Percentiles rank a stretch among this genome's conserved stretches.
These are phyloP conservation scores for Yarrowia sp. DNA, from an alignment of 805 yeast genomes.

Conservation along the genomic window DNA sequence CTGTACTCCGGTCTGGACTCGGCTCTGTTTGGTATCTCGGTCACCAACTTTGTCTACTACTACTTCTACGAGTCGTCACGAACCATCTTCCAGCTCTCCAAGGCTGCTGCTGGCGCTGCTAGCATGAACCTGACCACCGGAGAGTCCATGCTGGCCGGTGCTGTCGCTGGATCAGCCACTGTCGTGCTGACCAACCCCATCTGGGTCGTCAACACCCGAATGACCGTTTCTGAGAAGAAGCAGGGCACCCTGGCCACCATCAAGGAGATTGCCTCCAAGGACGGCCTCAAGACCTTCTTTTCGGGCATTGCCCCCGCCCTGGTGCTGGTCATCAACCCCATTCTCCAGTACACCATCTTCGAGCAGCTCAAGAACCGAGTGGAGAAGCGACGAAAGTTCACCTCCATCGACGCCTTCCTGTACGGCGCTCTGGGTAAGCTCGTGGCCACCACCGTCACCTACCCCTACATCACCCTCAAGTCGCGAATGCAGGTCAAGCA, in stretches of 20 bases:
- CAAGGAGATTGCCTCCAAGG: constrained; percentile 66
- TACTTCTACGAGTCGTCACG: constrained; percentile 82
- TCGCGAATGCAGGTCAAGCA: constrained; percentile 82
- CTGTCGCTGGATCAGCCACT: constrained; percentile 86
- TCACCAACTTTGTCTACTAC: constrained; percentile 88
- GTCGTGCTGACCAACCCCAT: constrained; percentile 84
- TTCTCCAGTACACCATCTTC: constrained; percentile 88
- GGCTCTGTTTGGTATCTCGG: constrained; percentile 83
- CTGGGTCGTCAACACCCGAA: constrained; percentile 94
- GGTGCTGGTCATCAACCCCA: constrained; percentile 84
- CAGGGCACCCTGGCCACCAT: constrained; percentile 64
- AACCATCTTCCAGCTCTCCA: constrained; percentile 45
- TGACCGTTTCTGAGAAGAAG: constrained; percentile 64
- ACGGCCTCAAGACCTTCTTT: constrained; percentile 75
- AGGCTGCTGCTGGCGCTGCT: constrained; percentile 40
- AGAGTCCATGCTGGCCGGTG: constrained; percentile 78
- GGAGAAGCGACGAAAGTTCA: constrained; percentile 60
- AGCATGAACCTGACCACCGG: constrained; percentile 59
- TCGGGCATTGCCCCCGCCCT: constrained; percentile 90
- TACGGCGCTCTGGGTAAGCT: constrained; percentile 91
- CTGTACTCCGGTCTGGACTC: constrained; percentile 87
- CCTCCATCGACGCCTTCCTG: constrained; percentile 79
- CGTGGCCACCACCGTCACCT: constrained; percentile 85
- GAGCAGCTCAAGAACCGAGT: constrained; percentile 81
- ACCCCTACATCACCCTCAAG: constrained; percentile 88